A percentile compares a stretch with the other conserved stretches of the same genome.
phyloP scores from a whole-genome alignment of 2,329 filamentous ascomycete species.

The Clarireedia hainanense region DNA sequence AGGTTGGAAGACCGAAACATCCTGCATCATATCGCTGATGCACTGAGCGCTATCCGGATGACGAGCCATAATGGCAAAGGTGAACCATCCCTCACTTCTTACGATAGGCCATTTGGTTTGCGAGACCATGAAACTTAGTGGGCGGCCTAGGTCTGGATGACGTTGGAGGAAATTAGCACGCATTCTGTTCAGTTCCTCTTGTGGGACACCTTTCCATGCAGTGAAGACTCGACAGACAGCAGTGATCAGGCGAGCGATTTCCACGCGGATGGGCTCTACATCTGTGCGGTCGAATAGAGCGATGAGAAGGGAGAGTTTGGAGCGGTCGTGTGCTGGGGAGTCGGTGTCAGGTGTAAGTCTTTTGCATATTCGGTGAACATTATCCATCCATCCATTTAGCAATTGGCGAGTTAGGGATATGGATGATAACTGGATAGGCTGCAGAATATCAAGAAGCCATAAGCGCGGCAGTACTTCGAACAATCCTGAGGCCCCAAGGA shows the following conservation, averaged over 20 bases:
- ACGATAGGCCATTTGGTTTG: constrained; percentile 53
- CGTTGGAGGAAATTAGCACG: constrained; percentile 26
- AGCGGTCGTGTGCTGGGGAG: constrained; percentile 28
- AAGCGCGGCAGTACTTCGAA: constrained; percentile 46
- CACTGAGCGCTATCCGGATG: constrained; percentile 41
- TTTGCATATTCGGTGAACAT: constrained; percentile 42
- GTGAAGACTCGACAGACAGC: constrained; percentile 49
- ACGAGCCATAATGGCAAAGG: constrained; percentile 52
- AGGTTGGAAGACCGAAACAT: constrained; percentile 35
- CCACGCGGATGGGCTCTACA: constrained; percentile 49
- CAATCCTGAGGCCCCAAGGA: constrained; percentile 39
- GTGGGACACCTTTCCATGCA: constrained; percentile 28
- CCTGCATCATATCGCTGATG: constrained; percentile 37
- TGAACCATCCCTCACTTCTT: constrained; percentile 54
- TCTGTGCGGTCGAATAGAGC: constrained; percentile 38
- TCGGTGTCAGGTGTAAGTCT: constrained; percentile 33
- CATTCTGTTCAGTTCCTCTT: constrained; percentile 30
- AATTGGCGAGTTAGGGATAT: constrained; percentile 51
- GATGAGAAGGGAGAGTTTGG: constrained; percentile 34
- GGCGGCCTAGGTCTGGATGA: constrained; percentile 26
- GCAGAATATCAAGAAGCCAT: constrained; percentile 44
- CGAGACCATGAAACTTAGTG: constrained; percentile 44
- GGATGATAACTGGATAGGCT: constrained; percentile 52
- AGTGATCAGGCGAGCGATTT: constrained; percentile 47
- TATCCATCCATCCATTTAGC: constrained; percentile 43